Conservation (phyloP, 2,329 filamentous ascomycete genomes). For the Diaporthe humulicola region DNA sequence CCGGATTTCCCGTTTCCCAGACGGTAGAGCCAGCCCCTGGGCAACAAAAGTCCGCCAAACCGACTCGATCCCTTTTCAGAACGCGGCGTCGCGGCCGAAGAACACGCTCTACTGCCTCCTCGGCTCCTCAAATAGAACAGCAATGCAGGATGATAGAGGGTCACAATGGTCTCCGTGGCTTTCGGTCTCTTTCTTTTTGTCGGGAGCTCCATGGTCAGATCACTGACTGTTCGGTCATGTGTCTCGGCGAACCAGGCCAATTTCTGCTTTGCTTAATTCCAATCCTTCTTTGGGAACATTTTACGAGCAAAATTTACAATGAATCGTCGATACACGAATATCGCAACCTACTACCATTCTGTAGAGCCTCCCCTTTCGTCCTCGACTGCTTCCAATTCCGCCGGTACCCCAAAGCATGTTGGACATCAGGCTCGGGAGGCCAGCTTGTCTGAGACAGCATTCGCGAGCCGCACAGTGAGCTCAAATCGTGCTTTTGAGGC, state of each 20-base stretch:
- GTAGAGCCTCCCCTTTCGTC: background rate
- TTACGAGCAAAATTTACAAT: background rate
- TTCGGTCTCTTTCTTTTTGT: background rate
- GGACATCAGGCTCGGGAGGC: background rate
- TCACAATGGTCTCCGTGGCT: background rate
- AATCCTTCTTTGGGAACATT: background rate
- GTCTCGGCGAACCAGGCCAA: background rate
- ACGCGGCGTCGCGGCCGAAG: background rate
- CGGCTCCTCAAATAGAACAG: constrained; percentile 16
- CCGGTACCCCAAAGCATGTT: background rate
- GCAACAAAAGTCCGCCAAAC: background rate
- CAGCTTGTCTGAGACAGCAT: background rate
- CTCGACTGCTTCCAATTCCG: background rate
- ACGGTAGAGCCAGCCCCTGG: constrained; percentile 3
- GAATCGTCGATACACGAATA: background rate
- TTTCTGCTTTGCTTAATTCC: background rate
- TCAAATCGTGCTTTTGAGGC: background rate
- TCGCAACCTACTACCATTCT: background rate
- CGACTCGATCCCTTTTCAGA: background rate
- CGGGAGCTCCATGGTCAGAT: background rate
- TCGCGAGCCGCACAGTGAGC: background rate
- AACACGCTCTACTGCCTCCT: background rate
- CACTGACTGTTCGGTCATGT: background rate
- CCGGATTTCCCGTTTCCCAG: background rate
- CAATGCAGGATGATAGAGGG: background rate